Percentiles rank a stretch among this genome's conserved stretches.
phyloP scores from a whole-genome alignment of 805 yeast species.

The Clavispora santaluciae region DNA sequence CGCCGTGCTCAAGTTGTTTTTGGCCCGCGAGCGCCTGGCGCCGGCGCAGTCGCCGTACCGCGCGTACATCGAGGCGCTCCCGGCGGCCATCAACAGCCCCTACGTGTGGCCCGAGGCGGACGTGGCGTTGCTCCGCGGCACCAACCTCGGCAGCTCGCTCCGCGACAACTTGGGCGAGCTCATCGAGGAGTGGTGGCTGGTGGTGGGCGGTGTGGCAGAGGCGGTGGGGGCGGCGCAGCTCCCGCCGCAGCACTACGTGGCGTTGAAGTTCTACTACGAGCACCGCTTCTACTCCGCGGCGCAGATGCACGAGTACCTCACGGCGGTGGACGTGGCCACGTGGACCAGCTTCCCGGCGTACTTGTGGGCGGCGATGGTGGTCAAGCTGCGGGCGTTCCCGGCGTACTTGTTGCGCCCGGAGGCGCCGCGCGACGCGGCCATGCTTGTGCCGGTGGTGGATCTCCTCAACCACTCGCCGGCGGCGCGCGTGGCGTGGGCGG shows the following conservation, averaged over 20 bases:
- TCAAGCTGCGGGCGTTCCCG: constrained; percentile 81
- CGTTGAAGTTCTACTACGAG: constrained; percentile 42
- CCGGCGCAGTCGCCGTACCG: constrained; percentile 7
- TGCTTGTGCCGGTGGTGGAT: constrained; percentile 76
- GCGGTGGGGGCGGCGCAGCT: constrained; percentile 15
- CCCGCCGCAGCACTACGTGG: constrained; percentile 33
- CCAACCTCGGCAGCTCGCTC: constrained; percentile 61
- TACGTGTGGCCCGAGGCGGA: constrained; percentile 59
- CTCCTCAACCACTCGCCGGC: constrained; percentile 66
- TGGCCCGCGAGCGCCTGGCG: constrained; percentile 24
- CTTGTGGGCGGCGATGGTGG: constrained; percentile 69
- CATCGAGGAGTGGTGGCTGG: constrained; percentile 59
- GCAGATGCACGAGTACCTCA: constrained; percentile 26
- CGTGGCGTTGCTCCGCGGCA: constrained; percentile 50
- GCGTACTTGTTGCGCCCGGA: constrained; percentile 45
- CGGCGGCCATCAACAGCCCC: constrained; percentile 52
- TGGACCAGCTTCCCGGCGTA: constrained; percentile 69
- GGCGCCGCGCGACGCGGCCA: constrained; percentile 46
- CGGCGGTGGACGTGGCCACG: constrained; percentile 21
- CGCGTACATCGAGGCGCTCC: constrained; percentile 31
- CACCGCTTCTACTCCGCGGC: constrained; percentile 34
- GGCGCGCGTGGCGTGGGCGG: constrained; percentile 62
- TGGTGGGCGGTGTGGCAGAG: constrained; percentile 28
- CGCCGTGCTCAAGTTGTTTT: constrained; percentile 29
- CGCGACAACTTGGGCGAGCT: constrained; percentile 41